These are phyloP conservation scores for Vanrija humicola DNA, from an alignment of 1,284 basidiomycete species.

Conservation along the genomic window DNA sequence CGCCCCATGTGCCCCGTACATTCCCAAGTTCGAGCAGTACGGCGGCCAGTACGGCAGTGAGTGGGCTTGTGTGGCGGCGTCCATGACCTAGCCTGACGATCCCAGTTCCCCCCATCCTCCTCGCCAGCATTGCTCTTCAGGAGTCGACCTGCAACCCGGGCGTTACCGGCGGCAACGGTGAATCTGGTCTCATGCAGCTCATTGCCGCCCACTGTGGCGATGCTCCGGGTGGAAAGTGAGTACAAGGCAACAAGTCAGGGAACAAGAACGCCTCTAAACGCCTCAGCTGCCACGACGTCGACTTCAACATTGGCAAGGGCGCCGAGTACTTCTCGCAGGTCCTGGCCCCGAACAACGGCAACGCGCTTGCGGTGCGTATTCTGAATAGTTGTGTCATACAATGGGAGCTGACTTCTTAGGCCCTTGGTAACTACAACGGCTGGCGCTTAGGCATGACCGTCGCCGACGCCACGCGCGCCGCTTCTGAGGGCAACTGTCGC, in stretches of 20 bases:
- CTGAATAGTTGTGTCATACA: too few relatives aligned
- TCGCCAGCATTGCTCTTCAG: conserved; percentile 81
- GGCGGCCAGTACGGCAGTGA: conserved; percentile 56
- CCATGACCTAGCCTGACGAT: neutral
- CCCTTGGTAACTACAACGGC: conserved; percentile 74
- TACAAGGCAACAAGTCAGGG: conserved; percentile 8
- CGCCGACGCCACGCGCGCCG: conserved; percentile 38
- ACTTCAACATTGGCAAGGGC: conserved; percentile 58
- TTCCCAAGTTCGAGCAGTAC: conserved; percentile 61
- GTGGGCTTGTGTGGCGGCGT: conserved; percentile 19
- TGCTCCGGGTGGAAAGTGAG: conserved; percentile 61
- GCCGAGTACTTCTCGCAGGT: conserved; percentile 25
- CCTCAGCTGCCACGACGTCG: conserved; percentile 33
- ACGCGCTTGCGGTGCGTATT: conserved; percentile 52
- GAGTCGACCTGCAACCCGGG: conserved; percentile 67
- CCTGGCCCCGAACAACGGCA: conserved; percentile 53
- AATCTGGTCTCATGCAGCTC: conserved; percentile 80
- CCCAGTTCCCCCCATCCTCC: conserved; percentile 61
- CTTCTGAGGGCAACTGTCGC: conserved; percentile 25
- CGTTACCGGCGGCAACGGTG: conserved; percentile 70
- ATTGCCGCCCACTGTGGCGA: conserved; percentile 70
- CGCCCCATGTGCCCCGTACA: conserved; percentile 58
- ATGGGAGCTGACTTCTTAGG: neutral
- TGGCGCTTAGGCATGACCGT: conserved; percentile 64
- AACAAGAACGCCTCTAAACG: too few relatives aligned